A percentile compares a stretch with the other conserved stretches of the same genome.
Evolutionary conservation across 2,329 filamentous ascomycete species (phyloP).

Genomic region (Xylaria arbuscula): DNA sequence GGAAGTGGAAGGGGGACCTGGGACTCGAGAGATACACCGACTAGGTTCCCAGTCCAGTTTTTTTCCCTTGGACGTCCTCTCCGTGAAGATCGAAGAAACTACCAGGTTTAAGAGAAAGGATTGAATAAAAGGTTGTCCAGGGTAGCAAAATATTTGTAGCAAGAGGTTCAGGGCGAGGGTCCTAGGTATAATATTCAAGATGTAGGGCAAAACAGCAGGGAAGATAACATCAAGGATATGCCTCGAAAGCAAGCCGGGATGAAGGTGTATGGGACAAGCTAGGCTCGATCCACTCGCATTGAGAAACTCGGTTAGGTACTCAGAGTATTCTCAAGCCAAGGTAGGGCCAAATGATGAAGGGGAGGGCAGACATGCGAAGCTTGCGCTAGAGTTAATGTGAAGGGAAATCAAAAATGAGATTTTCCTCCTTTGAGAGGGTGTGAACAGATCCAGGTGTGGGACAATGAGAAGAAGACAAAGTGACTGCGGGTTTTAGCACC

Average conservation of each 20-base stretch:
- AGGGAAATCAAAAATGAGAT: constrained; percentile 47
- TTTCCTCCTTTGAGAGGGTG: constrained; percentile 44
- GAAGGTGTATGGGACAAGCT: constrained; percentile 41
- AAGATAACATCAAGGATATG: constrained; percentile 49
- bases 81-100: constrained; percentile 42
- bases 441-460: constrained; percentile 54
- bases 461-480: constrained; percentile 63
- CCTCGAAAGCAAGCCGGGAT: constrained; percentile 41
- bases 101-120: constrained; percentile 37
- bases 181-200: constrained; percentile 48
- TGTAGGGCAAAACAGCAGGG: constrained; percentile 48
- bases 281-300: constrained; percentile 43
- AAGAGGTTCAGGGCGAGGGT: constrained; percentile 49
- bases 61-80: constrained; percentile 40
- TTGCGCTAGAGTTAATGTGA: constrained; percentile 47
- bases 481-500: constrained; percentile 59
- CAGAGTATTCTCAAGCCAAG: constrained; percentile 37
- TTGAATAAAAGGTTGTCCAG: constrained; percentile 43
- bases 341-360: constrained; percentile 18
- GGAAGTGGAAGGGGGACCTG: constrained; percentile 54
- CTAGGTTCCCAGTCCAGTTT: constrained; percentile 48
- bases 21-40: constrained; percentile 53
- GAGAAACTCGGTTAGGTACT: constrained; percentile 32
- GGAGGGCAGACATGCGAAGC: constrained; percentile 43
- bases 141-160: constrained; percentile 42